Base-by-base conservation (phyloP, 331 rosid genomes). In the Malus hybrid region DNA sequence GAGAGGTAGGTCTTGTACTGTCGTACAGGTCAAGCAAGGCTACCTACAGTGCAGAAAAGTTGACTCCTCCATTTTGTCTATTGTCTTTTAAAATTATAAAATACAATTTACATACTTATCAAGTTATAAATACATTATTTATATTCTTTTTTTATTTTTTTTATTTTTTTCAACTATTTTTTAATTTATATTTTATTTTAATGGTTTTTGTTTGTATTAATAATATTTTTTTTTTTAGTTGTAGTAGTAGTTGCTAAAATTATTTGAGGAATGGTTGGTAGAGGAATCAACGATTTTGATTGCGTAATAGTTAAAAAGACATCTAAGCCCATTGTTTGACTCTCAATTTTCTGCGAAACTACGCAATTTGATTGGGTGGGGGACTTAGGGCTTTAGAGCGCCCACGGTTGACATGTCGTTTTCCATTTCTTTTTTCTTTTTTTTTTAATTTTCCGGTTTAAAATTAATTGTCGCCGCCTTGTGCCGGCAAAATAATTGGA, bases 41-140 rank as follows among this genome's bases (percentile, higher is more conserved):
- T 64, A 32, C 71, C 66, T 74, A 84, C 86, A 75, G 56, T 79
- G 73, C 72, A 76, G 67, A 82, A 62, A 76, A 75, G 44, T 9
- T 39, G 39, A 34, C 39, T 7, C 39, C 33, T 32, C 3, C 74
- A 39, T 28, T 46, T n/a, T 72, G 10, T 78, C 75, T 46, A 18
- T 61, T 20, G 26, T 70, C 80, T 36, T 55, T 74, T 18, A 19
- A 4, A 70, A 32, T 4, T 2, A 30, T 2, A 28, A 68, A 48
- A 32, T 28, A 36, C 1, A 6, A 70, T 62, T 62, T 33, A n/a
- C 57, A n/a, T 44, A 9, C n/a, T 16, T 68, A 14, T 20, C 52
- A 26, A 28, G 19, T 36, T 0, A 14, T 18, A 42, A 39, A 10
- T 0, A 39, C 3, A 39, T 9, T 39, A 10, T 39, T 8, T 36